Base-by-base conservation (phyloP, 345 rosid genomes). In the Moricandia arvensis region DNA sequence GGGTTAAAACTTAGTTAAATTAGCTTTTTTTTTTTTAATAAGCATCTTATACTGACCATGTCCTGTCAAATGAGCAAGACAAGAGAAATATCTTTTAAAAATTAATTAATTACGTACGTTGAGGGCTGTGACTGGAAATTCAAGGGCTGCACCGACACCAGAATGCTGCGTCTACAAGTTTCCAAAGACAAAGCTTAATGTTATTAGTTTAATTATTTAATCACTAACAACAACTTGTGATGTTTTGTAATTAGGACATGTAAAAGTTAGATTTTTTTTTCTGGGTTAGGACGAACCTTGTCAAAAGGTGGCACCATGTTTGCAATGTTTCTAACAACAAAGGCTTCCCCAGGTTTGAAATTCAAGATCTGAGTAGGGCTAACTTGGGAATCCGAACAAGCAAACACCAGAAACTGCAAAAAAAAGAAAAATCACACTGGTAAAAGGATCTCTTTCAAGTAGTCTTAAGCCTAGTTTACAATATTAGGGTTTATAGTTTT, bases 351-450 rank as follows among this genome's bases (percentile, higher is more conserved):
- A 12, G 89, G 98, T 83, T 95, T 90, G 71, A 95, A 95, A 77
- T 92, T 78, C 54, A 95, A 89, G 82, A 90, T 68, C 18, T 95
- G 96, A 12, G 98, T 89, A 5, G 99, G 99, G 79, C 97, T 87
- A 24, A 95, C 98, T 55, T 98, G 81, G 5, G 98, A 95, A 81
- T 95, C 99, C 38, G 99, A 88, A 90, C 98, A 95, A n/a, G 99
- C 99, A 72, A 95, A 92, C 34, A 95, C 96, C 86, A 95, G 1
- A 86, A 88, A 95, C 21, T 57, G 61, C 35, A 41, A 3, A 8
- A 58, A 12, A 8, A 41, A 3, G 4, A 58, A 12, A 63, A 51
- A 8, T 17, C 11, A 53, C 2, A 53, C 5, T 53, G 55, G 4
- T 49, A 24, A 24, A 11, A 11, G 7, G 18, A 59, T 60, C 65